Percentiles rank a stretch among this genome's conserved stretches.
These are phyloP conservation scores for Trametes punicea DNA, from an alignment of 768 basidiomycete species.

Conservation along the genomic window DNA sequence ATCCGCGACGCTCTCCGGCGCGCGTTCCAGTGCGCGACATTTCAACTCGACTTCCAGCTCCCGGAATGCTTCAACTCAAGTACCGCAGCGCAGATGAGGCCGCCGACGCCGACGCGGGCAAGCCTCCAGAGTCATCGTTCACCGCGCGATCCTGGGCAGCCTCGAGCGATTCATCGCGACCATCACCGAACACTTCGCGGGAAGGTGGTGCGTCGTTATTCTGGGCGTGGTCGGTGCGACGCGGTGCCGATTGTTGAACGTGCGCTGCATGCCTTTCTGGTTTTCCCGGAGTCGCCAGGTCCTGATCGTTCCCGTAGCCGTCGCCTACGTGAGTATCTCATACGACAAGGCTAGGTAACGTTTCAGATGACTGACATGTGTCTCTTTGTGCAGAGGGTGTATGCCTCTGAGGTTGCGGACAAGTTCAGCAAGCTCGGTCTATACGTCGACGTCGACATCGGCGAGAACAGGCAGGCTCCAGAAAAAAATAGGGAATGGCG, in stretches of 20 bases:
- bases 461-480: constrained; percentile 87
- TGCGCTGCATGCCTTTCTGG: constrained; percentile 84
- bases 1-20: constrained; percentile 89
- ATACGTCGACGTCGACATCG: constrained; percentile 90
- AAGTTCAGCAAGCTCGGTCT: constrained; percentile 67
- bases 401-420: constrained; percentile 78
- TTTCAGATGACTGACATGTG: not conserved
- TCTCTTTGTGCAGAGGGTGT: constrained; percentile 64
- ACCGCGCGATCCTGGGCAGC: constrained; percentile 92
- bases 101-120: constrained; percentile 41
- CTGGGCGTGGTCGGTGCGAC: not conserved
- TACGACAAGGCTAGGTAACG: constrained; percentile 42
- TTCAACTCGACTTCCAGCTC: constrained; percentile 98
- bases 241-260: not conserved
- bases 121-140: constrained; percentile 90
- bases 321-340: constrained; percentile 65
- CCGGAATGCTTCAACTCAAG: constrained; percentile 95
- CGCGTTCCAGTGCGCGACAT: constrained; percentile 97
- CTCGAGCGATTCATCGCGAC: constrained; percentile 96
- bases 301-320: constrained; percentile 88
- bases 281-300: constrained; percentile 94
- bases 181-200: constrained; percentile 94
- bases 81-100: constrained; percentile 80
- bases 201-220: constrained; percentile 77
- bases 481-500: constrained; percentile 97